Percentiles rank a stretch among this genome's conserved stretches.
These are phyloP conservation scores for Sphagnum magellanicum DNA, from an alignment of 228 moss, liverwort and hornwort species.

Conservation along the genomic window DNA sequence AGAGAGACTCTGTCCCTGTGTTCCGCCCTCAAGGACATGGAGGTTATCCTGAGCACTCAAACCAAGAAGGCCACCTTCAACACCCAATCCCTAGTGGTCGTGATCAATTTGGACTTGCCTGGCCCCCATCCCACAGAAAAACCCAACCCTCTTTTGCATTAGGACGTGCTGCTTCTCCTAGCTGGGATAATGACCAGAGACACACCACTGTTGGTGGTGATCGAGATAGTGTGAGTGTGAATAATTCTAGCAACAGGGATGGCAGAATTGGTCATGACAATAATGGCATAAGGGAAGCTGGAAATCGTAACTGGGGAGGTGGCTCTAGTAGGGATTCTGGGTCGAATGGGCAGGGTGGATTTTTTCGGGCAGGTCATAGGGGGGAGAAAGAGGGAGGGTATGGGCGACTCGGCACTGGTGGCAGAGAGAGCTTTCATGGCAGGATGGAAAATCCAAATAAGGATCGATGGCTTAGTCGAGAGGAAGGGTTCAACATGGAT, in stretches of 20 bases:
- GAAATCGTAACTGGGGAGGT: constrained; percentile 20
- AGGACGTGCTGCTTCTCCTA: constrained; percentile 31
- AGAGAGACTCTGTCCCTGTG: constrained; percentile 70
- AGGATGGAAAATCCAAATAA: constrained; percentile 59
- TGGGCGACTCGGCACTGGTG: constrained; percentile 57
- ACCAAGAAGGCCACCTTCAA: constrained; percentile 64
- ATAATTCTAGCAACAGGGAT: constrained; percentile 36
- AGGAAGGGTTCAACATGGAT: constrained; percentile 54
- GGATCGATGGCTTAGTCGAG: constrained; percentile 34
- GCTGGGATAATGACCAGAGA: constrained; percentile 34
- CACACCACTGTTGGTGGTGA: constrained; percentile 34
- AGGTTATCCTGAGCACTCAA: constrained; percentile 51
- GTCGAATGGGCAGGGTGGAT: constrained; percentile 39
- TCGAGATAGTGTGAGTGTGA: constrained; percentile 24
- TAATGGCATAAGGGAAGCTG: constrained; percentile 33
- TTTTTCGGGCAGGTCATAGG: constrained; percentile 60
- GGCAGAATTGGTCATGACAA: constrained; percentile 50
- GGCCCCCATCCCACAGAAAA: constrained; percentile 53
- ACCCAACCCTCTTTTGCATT: constrained; percentile 26
- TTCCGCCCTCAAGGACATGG: constrained; percentile 68
- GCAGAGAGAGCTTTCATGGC: constrained; percentile 60
- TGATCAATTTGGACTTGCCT: constrained; percentile 69
- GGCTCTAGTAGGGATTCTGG: constrained; percentile 38
- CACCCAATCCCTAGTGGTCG: constrained; percentile 43
- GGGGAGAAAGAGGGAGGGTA: constrained; percentile 51